Percentiles rank a stretch among this genome's conserved stretches.
Conservation (phyloP, 352 stramenopile genomes). For the Pythium folliculosum region DNA sequence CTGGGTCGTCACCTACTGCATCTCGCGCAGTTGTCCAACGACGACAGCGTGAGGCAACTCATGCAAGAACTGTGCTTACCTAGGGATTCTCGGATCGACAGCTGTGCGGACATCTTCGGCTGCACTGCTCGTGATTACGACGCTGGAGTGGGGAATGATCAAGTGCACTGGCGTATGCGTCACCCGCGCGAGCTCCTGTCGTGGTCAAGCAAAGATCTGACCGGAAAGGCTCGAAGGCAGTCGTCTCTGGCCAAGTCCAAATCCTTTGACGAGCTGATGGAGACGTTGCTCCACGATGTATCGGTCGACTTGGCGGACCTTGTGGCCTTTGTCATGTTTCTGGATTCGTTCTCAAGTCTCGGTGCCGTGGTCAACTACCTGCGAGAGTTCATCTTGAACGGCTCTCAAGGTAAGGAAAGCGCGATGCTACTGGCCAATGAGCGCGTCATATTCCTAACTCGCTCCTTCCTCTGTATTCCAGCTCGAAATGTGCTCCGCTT, state of each 20-base stretch:
- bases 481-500: conserved; percentile 47
- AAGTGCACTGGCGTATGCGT: conserved; percentile 11
- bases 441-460: not conserved
- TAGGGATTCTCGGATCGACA: conserved; percentile 15
- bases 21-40: conserved; percentile 44
- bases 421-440: not conserved
- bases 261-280: conserved; percentile 29
- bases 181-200: conserved; percentile 33
- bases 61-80: conserved; percentile 32
- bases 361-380: conserved; percentile 61
- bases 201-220: conserved; percentile 4
- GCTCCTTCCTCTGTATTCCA: not conserved
- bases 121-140: conserved; percentile 60
- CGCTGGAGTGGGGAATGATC: not conserved
- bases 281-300: conserved; percentile 24
- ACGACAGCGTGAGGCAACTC: conserved; percentile 36
- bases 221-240: conserved; percentile 28
- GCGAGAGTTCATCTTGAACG: conserved; percentile 46
- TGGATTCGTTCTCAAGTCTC: conserved; percentile 68
- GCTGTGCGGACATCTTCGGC: conserved; percentile 65
- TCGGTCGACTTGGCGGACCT: conserved; percentile 57
- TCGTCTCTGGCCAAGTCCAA: conserved; percentile 24
- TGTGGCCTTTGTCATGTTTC: conserved; percentile 67
- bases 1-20: conserved; percentile 65
- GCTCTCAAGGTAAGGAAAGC: conserved; percentile 40